Evolutionary conservation across 495 filamentous ascomycete genomes (phyloP).

Genomic region (Aeminium ludgeri): DNA sequence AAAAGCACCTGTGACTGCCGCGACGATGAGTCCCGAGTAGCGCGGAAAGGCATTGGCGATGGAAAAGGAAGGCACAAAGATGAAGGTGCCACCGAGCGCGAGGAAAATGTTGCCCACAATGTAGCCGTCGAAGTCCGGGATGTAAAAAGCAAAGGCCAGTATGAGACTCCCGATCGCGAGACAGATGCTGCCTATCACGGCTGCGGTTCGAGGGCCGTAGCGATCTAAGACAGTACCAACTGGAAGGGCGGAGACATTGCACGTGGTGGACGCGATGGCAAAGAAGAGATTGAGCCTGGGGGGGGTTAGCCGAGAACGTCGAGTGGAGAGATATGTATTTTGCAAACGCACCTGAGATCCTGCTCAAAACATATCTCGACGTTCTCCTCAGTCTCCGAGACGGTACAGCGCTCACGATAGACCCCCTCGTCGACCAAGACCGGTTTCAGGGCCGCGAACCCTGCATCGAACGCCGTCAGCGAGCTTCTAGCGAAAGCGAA

Average conservation of each 20-base stretch:
- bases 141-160: constrained; percentile 50
- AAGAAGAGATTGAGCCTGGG: constrained; percentile 23
- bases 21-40: constrained; percentile 67
- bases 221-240: constrained; percentile 74
- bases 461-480: too few relatives aligned
- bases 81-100: constrained; percentile 71
- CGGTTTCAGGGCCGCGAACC: constrained; percentile 75
- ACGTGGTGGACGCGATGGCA: constrained; percentile 40
- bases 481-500: too few relatives aligned
- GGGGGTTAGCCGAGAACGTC: not conserved
- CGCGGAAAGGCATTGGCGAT: constrained; percentile 77
- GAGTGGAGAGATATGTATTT: not conserved
- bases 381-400: constrained; percentile 38
- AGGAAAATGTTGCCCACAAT: constrained; percentile 66
- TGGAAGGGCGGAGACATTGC: constrained; percentile 67
- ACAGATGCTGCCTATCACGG: constrained; percentile 52
- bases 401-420: constrained; percentile 46
- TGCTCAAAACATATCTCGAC: constrained; percentile 51
- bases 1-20: constrained; percentile 74
- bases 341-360: constrained; percentile 36
- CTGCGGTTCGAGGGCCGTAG: constrained; percentile 63
- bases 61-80: constrained; percentile 82
- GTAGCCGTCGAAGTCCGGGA: constrained; percentile 50
- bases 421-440: constrained; percentile 61
- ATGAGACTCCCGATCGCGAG: constrained; percentile 49